Base-by-base conservation (phyloP, 2,329 filamentous ascomycete species). In the Bipolaris victoriae region DNA sequence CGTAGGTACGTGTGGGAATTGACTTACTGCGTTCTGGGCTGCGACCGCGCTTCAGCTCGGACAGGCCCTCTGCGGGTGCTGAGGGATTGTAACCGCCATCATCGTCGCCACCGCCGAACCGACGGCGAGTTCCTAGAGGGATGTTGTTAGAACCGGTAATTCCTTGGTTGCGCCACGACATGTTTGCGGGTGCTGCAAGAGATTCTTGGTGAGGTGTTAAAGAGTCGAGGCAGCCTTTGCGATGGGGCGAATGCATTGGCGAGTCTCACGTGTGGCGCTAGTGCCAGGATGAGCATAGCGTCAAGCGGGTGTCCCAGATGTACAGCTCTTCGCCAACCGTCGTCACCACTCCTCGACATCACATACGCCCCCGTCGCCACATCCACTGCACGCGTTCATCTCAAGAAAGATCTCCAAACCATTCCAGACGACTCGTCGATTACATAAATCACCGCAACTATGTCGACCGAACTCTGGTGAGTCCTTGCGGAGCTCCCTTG, bases 61-160 rank as follows among this genome's bases (percentile, higher is more conserved):
- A 77, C 55, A 79, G 70, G 51, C 79, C 79, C 57, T 81, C 81
- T 33, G 75, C 68, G 48, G 77, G 75, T 61, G 71, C 73, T 72
- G 78, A 71, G 76, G 81, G 80, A 61, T 78, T 77, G 69, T 80
- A 79, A 62, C 74, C 77, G 57, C 72, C 76, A 57, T 80, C 80
- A 48, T 78, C 78, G 47, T 86, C 88, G 65, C 85, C 88, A 65
- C 85, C 90, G 60, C 87, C 89, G 69, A 96, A 92, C 61, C 93
- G 90, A 70, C 90, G 87, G 65, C 87, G 85, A 69, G 87, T 96
- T 50, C 95, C 95, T 61, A 99, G 82, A 60, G 95, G 95, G 71
- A 99, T 96, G 74, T 97, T 98, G 80, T 99, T 99, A 43, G 96
- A 98, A 50, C 95, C 95, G 18, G 95, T 99, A 76, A 97, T 96